phyloP scores from a whole-genome alignment of 2,329 filamentous ascomycete genomes.

The Neopestalotiopsis sp. region DNA sequence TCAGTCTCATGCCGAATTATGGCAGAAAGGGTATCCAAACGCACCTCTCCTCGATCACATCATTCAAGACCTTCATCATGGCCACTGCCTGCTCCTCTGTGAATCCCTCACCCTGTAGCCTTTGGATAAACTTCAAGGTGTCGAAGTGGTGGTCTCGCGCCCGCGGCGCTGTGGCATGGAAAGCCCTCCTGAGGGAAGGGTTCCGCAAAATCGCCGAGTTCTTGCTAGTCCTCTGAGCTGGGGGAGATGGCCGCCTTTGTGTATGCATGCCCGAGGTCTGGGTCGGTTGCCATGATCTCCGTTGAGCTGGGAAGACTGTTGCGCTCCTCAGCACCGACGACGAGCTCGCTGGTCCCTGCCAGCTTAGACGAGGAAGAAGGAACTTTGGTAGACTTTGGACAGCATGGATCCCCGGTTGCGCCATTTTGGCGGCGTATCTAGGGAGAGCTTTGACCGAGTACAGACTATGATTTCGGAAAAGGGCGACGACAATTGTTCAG shows the following conservation, averaged over 20 bases:
- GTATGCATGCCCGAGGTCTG: conserved; percentile 33
- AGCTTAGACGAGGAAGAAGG: conserved; percentile 62
- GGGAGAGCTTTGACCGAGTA: neutral
- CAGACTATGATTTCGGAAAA: neutral
- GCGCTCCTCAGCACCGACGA: conserved; percentile 35
- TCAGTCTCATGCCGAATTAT: conserved; percentile 8
- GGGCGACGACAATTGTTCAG: neutral
- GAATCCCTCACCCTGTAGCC: conserved; percentile 88
- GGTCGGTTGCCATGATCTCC: conserved; percentile 24
- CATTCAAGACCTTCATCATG: conserved; percentile 98
- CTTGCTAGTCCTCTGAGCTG: conserved; percentile 13
- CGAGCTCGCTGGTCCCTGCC: conserved; percentile 43
- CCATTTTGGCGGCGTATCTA: conserved; percentile 28
- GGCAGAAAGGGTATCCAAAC: conserved; percentile 9
- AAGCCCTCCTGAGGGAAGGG: conserved; percentile 50
- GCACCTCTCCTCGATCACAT: conserved; percentile 94
- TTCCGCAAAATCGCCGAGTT: conserved; percentile 33
- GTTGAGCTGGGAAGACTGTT: conserved; percentile 31
- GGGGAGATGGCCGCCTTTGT: conserved; percentile 22
- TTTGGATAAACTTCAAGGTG: conserved; percentile 94
- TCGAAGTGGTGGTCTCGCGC: conserved; percentile 93
- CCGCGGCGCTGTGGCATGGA: conserved; percentile 70
- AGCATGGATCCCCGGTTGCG: conserved; percentile 33
- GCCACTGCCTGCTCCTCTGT: conserved; percentile 93
- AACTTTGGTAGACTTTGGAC: conserved; percentile 56